Evolutionary conservation across 2,329 filamentous ascomycete genomes (phyloP), one percentile per base, ranked within the genome.

Genomic region (Tolypocladium amazonense): DNA sequence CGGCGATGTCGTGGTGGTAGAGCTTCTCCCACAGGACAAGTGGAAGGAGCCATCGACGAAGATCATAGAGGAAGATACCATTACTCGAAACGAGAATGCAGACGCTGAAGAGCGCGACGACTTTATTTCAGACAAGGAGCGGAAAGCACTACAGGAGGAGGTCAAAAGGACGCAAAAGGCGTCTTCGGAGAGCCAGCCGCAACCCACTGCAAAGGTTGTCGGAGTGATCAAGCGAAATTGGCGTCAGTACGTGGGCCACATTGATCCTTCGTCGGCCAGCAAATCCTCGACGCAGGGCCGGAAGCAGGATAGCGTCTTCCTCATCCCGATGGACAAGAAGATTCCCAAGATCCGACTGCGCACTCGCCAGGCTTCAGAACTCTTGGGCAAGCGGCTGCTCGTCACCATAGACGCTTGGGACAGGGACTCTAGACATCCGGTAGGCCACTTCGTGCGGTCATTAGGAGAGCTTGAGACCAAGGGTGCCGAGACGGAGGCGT

Each of bases 21-120:
- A 99, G 73, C 84, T 99, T 4, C 79, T 99, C 2, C 92, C 94
- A 0, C 89, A 92, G 72, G 91, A 96, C 60, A 93, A 97, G 72
- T 99, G 94, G 94, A 97, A 97, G 75, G 87, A 89, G 54, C 92
- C 94, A 1, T 97, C 93, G 2, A 93, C 90, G 4, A 96, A 96
- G 72, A 93, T 99, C 56, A 87, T 99, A 38, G 94, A 99, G 65
- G 94, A 99, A 72, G 93, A 97, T 66, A 83, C 88, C 1, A 79
- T 97, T 45, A 96, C 92, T 58, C 91, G 89, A 73, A 91, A 99
- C 68, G 94, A 99, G 69, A 96, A 96, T 67, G 88, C 94, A 1
- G 94, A 97, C 64, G 83, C 83, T 6, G 93, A 95, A 62, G 88
- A 89, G 59, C 82, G 82, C 8, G 83, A 82, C 33, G 88, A 88